Base-by-base conservation (phyloP, 495 filamentous ascomycete genomes). In the Aspergillus egyptiacus region DNA sequence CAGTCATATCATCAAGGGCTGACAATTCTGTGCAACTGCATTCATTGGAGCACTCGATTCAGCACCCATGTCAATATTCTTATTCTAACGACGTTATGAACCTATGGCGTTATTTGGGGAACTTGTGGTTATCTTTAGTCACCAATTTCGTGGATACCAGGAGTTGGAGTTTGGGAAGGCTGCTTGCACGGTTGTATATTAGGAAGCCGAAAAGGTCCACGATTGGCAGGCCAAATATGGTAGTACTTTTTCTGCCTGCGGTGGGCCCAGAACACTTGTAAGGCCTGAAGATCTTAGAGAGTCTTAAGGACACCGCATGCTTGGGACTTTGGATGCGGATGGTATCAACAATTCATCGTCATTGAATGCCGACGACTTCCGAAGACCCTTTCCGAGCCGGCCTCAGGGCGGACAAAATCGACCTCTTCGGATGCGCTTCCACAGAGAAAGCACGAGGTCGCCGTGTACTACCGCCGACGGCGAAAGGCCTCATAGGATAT, bases 1-100 rank as follows among this genome's bases (percentile, higher is more conserved):
- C 56, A 90, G 84, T 57, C 89, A 95, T 65, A 89, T 91, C 37
- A 78, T 87, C 30, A 58, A 61, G 11, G 2, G 48, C 17, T 65
- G 50, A 60, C 30, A 14, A 23, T 5, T 20, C 8, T 38, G 6
- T 38, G 43, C n/a, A n/a, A n/a, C 20, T 31, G 33, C 27, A 19
- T 6, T 46, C 18, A 24, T 15, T 15, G 1, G 28, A 15, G 5
- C 34, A 13, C 7, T 56, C 32, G 1, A 18, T 22, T 23, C 11
- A 10, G 22, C 36, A 20, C 13, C 14, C 7, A 8, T 19, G 15
- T 24, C 6, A 10, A 10, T 18, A 32, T 32, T 11, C 25, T 32
- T 31, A 19, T 19, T 19, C 32, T 13, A 19, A 30, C 25, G 40
- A 43, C n/a, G 15, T 43, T 30, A 43, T 32, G 27, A 27, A n/a